These are phyloP conservation scores for Stygiomarasmius scandens DNA, from an alignment of 1,284 basidiomycete species.

Conservation along the genomic window DNA sequence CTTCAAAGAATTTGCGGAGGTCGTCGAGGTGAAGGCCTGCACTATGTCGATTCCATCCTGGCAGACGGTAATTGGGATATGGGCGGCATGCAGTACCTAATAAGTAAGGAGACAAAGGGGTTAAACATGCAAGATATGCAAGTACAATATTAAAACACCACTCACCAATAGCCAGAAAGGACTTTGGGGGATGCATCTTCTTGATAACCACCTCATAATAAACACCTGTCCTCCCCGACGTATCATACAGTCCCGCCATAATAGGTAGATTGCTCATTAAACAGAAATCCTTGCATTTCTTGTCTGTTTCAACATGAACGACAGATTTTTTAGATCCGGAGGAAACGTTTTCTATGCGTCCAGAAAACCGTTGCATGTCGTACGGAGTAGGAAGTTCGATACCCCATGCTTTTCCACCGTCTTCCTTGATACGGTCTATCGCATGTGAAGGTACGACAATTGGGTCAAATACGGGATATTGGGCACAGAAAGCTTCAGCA, in stretches of 20 bases:
- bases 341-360: conserved; percentile 34
- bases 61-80: conserved; percentile 64
- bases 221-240: conserved; percentile 52
- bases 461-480: conserved; percentile 41
- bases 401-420: conserved; percentile 54
- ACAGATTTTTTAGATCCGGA: conserved; percentile 38
- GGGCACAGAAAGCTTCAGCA: conserved; percentile 52
- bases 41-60: conserved; percentile 73
- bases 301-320: conserved; percentile 41
- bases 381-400: conserved; percentile 41
- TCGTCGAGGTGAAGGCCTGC: conserved; percentile 71
- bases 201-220: conserved; percentile 65
- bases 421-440: conserved; percentile 47
- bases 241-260: conserved; percentile 60
- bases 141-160: no score
- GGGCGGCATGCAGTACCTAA: conserved; percentile 67
- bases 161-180: conserved; percentile 63
- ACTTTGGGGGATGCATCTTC: conserved; percentile 43
- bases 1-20: conserved; percentile 72
- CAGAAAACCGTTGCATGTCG: conserved; percentile 36
- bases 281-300: conserved; percentile 51
- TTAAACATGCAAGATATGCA: no score
- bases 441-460: conserved; percentile 49
- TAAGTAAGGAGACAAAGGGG: conserved; percentile 26
- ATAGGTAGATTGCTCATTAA: conserved; percentile 65